Evolutionary conservation across 176 grass and related monocot genomes (phyloP).

Genomic region (Rhynchospora tenuis): DNA sequence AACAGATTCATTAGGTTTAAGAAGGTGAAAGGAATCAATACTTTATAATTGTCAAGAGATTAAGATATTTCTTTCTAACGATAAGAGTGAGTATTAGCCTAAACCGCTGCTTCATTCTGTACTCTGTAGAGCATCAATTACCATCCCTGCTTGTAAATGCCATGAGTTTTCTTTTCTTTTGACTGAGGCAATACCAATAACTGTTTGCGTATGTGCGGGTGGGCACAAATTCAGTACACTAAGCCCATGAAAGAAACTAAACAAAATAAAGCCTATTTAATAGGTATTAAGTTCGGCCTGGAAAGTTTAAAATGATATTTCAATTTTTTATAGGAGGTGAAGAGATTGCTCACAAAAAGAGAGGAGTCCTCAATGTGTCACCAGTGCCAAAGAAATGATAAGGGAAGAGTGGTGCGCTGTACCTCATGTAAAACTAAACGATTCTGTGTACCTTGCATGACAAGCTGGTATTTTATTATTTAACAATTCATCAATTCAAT

Average conservation of each 20-base stretch:
- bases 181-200: not conserved
- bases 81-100: not conserved
- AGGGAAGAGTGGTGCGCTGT: slow-evolving; percentile 50
- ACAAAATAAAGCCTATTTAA: not conserved
- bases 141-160: not conserved
- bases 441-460: slow-evolving; percentile 60
- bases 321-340: slow-evolving; percentile 21
- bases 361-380: slow-evolving; percentile 49
- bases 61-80: not conserved
- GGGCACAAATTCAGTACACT: not conserved
- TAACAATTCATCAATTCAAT: not conserved
- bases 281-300: not conserved
- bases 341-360: not conserved
- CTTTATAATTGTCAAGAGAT: not conserved
- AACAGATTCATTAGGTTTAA: not conserved
- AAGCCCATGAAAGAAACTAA: not conserved
- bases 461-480: slow-evolving; percentile 41
- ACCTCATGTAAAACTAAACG: slow-evolving; percentile 30
- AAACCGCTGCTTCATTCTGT: not conserved
- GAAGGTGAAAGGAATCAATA: not conserved
- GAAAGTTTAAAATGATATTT: not conserved
- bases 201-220: not conserved
- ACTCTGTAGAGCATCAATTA: not conserved
- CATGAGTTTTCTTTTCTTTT: not conserved
- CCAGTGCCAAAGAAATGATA: slow-evolving; percentile 69